Conservation (phyloP, 352 stramenopile species). For the Phytophthora capsici region DNA sequence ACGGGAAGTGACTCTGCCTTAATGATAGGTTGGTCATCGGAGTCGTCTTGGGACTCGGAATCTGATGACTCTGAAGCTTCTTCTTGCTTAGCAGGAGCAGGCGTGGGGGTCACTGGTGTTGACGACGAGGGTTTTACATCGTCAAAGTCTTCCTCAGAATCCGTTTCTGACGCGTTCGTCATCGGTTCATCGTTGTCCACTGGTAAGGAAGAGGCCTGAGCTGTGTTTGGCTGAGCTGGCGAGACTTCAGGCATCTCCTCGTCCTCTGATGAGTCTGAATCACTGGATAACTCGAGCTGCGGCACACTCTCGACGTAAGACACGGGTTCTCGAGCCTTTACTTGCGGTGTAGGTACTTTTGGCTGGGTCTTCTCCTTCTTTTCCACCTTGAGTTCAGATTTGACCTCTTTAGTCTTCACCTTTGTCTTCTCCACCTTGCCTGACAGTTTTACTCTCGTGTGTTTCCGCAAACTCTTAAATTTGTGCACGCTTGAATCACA, state of each 20-base stretch:
- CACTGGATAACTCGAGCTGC: slow-evolving; percentile 62
- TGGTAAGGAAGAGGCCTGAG: slow-evolving; percentile 1
- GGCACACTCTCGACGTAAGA: slow-evolving; percentile 67
- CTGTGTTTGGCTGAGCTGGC: background rate
- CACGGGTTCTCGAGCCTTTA: slow-evolving; percentile 12
- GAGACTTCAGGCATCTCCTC: slow-evolving; percentile 29
- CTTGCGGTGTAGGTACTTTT: slow-evolving; percentile 12
- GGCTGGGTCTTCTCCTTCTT: slow-evolving; percentile 14
- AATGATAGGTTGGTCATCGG: slow-evolving; percentile 6
- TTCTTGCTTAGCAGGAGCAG: background rate
- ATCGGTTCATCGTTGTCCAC: slow-evolving; percentile 22
- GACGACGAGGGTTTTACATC: slow-evolving; percentile 27
- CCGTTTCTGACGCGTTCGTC: slow-evolving; percentile 9
- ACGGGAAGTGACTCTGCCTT: slow-evolving; percentile 1
- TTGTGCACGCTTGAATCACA: slow-evolving; percentile 73
- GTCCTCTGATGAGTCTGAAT: slow-evolving; percentile 39
- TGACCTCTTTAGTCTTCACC: slow-evolving; percentile 22
- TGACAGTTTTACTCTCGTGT: slow-evolving; percentile 40
- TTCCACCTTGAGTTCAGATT: slow-evolving; percentile 12
- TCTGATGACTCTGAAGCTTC: slow-evolving; percentile 1
- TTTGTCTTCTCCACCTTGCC: slow-evolving; percentile 12
- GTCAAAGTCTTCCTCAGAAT: slow-evolving; percentile 43
- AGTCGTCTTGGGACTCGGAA: slow-evolving; percentile 21
- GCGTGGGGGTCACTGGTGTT: background rate
- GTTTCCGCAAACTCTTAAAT: slow-evolving; percentile 73